Evolutionary conservation across 257 asterid genomes (phyloP), one percentile per base, ranked within the genome.

Genomic region (Solanum commersonii): DNA sequence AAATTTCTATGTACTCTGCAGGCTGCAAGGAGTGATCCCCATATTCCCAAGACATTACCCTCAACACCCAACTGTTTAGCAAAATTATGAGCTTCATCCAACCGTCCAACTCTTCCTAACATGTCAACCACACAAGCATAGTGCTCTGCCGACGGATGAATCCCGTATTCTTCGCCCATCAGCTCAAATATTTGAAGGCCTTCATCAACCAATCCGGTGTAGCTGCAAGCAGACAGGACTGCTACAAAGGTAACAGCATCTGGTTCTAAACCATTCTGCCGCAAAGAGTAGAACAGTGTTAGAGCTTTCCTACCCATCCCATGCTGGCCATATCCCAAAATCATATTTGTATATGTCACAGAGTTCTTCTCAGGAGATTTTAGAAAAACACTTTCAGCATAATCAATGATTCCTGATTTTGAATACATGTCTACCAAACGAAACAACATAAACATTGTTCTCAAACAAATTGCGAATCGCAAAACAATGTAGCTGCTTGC

Each of bases 351-450:
- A 34, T 34, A 34, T 34, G 35, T 34, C 35, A 34, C 35, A 34
- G 97, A 91, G 87, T 94, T 96, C 84, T 91, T 95, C 84, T 92
- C 94, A 20, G 86, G 84, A 82, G 92, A 89, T 38, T 72, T 92
- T 84, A 59, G 35, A 87, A 96, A 96, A 63, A 93, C 93, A 67
- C 90, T 91, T 90, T 95, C 98, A n/a, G 98, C 97, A 56, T 95
- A 92, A 83, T 85, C 87, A 72, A 95, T 79, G 40, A 90, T 87
- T 77, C 98, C 98, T 46, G 94, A 91, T 93, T 96, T 96, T 59
- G 99, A 94, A 93, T 95, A 96, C 98, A 94, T 95, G 89, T 95
- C 98, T 81, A 96, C 95, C 89, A 96, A 60, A 79, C 97, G 98
- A 94, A 90, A 90, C 81, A 90, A 96, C 97, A 84, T 93, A 96